Conservation (phyloP, 192 early-diverging fungal genomes). For the Pilaira anomala region DNA sequence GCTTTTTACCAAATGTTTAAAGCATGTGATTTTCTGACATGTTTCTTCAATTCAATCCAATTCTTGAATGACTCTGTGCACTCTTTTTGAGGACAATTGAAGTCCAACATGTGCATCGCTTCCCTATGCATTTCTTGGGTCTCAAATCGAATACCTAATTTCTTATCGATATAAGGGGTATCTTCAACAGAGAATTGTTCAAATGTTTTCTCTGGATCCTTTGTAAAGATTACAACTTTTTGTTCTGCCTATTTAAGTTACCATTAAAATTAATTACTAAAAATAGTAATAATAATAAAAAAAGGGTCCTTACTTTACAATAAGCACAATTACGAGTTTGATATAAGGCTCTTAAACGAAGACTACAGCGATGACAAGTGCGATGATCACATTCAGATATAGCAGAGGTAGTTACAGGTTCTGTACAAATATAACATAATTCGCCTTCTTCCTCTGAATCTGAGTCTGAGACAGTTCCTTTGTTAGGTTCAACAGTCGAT, state of each 20-base stretch:
- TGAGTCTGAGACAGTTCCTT: background rate
- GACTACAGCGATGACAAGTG: conserved; percentile 86
- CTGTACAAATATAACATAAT: conserved; percentile 88
- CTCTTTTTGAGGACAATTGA: conserved; percentile 82
- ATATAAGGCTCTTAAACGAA: conserved; percentile 86
- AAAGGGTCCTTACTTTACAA: conserved; percentile 77
- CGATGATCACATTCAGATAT: conserved; percentile 88
- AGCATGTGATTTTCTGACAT: conserved; percentile 72
- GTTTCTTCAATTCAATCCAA: conserved; percentile 85
- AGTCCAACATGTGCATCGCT: conserved; percentile 65
- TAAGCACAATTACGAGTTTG: conserved; percentile 81
- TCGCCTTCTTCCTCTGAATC: conserved; percentile 41
- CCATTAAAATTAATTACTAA: background rate
- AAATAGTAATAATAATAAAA: no score
- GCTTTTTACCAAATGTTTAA: conserved; percentile 69
- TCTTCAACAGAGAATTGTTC: conserved; percentile 45
- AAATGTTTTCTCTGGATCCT: conserved; percentile 54
- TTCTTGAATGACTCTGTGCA: conserved; percentile 70
- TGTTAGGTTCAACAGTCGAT: no score
- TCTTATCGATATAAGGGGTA: conserved; percentile 61
- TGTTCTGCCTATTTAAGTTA: conserved; percentile 62
- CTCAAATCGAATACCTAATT: conserved; percentile 77
- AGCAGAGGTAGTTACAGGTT: conserved; percentile 74
- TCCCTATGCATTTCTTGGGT: conserved; percentile 70
- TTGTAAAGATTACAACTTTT: conserved; percentile 71